Percentiles rank a stretch among this genome's conserved stretches.
Conservation (phyloP, 179 eudicot genomes). For the Spinacia oleracea region DNA sequence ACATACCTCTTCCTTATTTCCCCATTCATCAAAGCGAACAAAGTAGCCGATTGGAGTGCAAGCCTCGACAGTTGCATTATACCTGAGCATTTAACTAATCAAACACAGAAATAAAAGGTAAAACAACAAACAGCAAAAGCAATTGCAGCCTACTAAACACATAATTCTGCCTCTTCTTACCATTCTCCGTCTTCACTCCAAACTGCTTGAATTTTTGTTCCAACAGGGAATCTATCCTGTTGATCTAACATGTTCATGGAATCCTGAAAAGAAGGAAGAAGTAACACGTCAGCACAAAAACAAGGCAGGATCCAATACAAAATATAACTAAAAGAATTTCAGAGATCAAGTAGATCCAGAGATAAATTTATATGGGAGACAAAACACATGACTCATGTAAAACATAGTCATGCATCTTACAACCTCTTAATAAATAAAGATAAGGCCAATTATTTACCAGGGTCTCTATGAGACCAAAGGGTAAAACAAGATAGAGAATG, state of each 20-base stretch:
- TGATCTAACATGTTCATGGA: constrained; percentile 34
- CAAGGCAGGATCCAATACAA: background rate
- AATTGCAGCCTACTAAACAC: constrained; percentile 4
- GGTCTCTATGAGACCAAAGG: background rate
- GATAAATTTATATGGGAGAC: background rate
- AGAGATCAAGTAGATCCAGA: background rate
- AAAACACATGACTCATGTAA: background rate
- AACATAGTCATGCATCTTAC: background rate
- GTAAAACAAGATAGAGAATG: background rate
- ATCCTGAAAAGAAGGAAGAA: constrained; percentile 37
- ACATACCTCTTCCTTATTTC: constrained; percentile 85
- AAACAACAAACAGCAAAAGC: constrained; percentile 31
- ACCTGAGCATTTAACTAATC: constrained; percentile 78
- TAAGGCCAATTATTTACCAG: background rate
- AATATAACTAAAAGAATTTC: background rate
- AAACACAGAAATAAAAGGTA: constrained; percentile 40
- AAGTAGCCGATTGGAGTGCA: constrained; percentile 70
- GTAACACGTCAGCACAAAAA: background rate
- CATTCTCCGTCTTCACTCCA: constrained; percentile 99
- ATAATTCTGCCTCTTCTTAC: constrained; percentile 39
- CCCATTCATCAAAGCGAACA: constrained; percentile 82
- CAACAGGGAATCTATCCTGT: constrained; percentile 64
- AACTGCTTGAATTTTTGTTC: constrained; percentile 90
- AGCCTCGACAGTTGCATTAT: constrained; percentile 77
- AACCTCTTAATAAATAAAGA: too few relatives aligned